Conservation (phyloP, 2,329 filamentous ascomycete genomes). For the Pseudogymnoascus sp. region DNA sequence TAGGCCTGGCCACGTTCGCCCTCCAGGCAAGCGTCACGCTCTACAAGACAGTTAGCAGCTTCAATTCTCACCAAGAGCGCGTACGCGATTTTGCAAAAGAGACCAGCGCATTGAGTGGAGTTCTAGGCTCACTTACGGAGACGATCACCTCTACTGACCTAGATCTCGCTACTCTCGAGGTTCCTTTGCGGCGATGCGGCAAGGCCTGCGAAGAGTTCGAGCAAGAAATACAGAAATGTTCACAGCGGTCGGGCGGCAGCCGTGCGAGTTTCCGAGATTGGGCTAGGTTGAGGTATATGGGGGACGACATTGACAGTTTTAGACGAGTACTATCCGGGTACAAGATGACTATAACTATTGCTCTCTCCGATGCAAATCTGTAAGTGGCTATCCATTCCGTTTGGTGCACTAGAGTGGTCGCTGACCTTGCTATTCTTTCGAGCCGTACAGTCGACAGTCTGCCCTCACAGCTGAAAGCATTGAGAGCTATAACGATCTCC, state of each 20-base stretch:
- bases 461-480: slow-evolving; percentile 26
- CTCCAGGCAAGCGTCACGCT: slow-evolving; percentile 32
- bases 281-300: slow-evolving; percentile 29
- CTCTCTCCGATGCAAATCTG: slow-evolving; percentile 9
- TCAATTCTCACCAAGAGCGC: slow-evolving; percentile 29
- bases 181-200: slow-evolving; percentile 34
- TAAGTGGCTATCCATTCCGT: slow-evolving; percentile 6
- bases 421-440: slow-evolving; percentile 11
- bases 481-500: slow-evolving; percentile 28
- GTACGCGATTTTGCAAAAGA: slow-evolving; percentile 35
- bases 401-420: neutral
- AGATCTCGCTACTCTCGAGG: slow-evolving; percentile 26
- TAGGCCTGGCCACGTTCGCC: slow-evolving; percentile 31
- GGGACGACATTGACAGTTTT: neutral
- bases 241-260: slow-evolving; percentile 26
- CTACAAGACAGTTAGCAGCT: slow-evolving; percentile 31
- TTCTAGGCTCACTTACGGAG: slow-evolving; percentile 29
- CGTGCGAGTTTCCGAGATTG: slow-evolving; percentile 37
- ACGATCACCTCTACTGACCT: slow-evolving; percentile 21
- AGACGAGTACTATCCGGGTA: neutral
- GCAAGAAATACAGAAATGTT: slow-evolving; percentile 30
- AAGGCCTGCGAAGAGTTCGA: slow-evolving; percentile 36
- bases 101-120: slow-evolving; percentile 30
- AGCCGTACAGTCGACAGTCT: slow-evolving; percentile 26
- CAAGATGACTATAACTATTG: neutral